phyloP scores from a whole-genome alignment of 495 filamentous ascomycete species.

The Chaetomium fimeti region DNA sequence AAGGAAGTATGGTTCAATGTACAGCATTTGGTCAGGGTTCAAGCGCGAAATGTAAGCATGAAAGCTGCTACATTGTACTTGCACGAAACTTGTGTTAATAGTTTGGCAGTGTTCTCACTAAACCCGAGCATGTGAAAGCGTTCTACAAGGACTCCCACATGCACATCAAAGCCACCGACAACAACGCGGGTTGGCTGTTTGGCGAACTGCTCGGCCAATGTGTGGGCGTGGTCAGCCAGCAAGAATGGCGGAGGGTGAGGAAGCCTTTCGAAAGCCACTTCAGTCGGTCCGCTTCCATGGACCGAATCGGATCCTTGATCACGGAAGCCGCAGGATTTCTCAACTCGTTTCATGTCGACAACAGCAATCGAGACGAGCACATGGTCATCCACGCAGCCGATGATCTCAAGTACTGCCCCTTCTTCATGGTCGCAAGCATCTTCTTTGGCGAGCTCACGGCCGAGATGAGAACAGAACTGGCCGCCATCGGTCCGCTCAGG shows the following conservation, averaged over 20 bases:
- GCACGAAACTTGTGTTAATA: too few species aligned
- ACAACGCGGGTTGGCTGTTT: slow-evolving; percentile 39
- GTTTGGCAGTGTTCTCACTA: slow-evolving; percentile 20
- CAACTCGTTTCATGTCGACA: too few species aligned
- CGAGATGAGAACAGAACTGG: slow-evolving; percentile 23
- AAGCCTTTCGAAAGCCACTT: too few species aligned
- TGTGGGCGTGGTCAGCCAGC: slow-evolving; percentile 38
- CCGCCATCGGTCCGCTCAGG: slow-evolving; percentile 25
- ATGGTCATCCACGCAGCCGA: slow-evolving; percentile 26
- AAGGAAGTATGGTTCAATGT: slow-evolving; percentile 1
- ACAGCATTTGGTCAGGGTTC: slow-evolving; percentile 11
- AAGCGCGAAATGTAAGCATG: slow-evolving; percentile 6
- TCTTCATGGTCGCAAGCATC: slow-evolving; percentile 38
- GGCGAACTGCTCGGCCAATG: slow-evolving; percentile 42
- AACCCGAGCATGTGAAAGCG: slow-evolving; percentile 30
- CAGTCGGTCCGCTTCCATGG: too few species aligned
- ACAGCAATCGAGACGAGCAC: background rate
- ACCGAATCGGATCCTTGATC: too few species aligned
- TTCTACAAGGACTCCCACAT: slow-evolving; percentile 39
- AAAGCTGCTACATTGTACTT: too few species aligned
- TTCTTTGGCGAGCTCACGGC: slow-evolving; percentile 35
- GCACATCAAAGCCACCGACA: slow-evolving; percentile 36
- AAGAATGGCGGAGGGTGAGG: slow-evolving; percentile 31
- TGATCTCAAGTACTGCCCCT: slow-evolving; percentile 40
- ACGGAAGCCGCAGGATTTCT: too few species aligned